A percentile compares a stretch with the other conserved stretches of the same genome.
These are phyloP conservation scores for Lepidopterella palustris DNA, from an alignment of 495 filamentous ascomycete species.

Conservation along the genomic window DNA sequence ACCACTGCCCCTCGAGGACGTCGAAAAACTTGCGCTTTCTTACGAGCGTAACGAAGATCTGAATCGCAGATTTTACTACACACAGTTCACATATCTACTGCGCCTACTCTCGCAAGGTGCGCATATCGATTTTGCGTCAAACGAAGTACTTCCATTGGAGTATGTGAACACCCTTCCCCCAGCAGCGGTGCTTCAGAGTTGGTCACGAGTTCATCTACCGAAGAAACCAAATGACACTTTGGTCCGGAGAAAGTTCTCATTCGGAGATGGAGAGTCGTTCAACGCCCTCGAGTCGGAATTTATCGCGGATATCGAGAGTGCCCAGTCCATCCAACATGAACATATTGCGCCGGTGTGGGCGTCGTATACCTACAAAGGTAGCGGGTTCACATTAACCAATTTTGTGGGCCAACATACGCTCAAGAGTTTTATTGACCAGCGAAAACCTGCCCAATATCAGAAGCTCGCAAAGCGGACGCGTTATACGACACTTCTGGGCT, in stretches of 20 bases:
- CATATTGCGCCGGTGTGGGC: slow-evolving; percentile 77
- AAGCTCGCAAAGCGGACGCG: slow-evolving; percentile 64
- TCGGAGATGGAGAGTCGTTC: slow-evolving; percentile 44
- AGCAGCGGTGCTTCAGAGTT: slow-evolving; percentile 43
- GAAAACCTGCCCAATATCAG: slow-evolving; percentile 50
- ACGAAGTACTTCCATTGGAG: slow-evolving; percentile 76
- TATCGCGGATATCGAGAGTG: slow-evolving; percentile 56
- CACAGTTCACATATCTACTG: slow-evolving; percentile 76
- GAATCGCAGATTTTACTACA: slow-evolving; percentile 68
- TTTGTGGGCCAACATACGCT: slow-evolving; percentile 71
- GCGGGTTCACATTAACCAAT: slow-evolving; percentile 70
- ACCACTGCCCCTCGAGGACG: slow-evolving; percentile 64
- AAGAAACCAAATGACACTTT: slow-evolving; percentile 54
- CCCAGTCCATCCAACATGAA: slow-evolving; percentile 61
- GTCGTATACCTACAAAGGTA: slow-evolving; percentile 68
- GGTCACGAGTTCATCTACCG: slow-evolving; percentile 64
- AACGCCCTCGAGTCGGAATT: slow-evolving; percentile 58
- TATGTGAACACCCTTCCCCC: slow-evolving; percentile 52
- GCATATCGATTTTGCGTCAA: slow-evolving; percentile 65
- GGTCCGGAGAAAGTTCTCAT: slow-evolving; percentile 62
- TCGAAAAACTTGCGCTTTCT: slow-evolving; percentile 61
- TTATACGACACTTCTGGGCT: slow-evolving; percentile 63
- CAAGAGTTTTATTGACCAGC: slow-evolving; percentile 64
- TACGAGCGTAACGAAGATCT: slow-evolving; percentile 53
- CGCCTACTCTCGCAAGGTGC: slow-evolving; percentile 62